Conservation (phyloP, 2,329 filamentous ascomycete species). For the Trichoderma endophyticum region DNA sequence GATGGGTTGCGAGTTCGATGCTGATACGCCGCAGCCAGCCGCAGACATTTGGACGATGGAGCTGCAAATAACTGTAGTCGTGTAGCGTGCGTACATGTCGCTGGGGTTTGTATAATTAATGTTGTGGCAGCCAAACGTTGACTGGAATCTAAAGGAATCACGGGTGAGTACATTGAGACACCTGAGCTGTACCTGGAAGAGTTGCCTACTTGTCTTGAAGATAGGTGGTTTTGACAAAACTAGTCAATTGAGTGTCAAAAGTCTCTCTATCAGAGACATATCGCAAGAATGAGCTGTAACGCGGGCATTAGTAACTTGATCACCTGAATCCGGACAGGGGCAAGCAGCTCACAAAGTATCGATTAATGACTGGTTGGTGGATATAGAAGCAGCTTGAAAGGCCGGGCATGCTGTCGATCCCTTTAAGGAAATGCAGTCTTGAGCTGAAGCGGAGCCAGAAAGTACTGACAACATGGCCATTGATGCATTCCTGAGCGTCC, state of each 20-base stretch:
- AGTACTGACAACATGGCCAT: slow-evolving; percentile 28
- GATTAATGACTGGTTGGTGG: slow-evolving; percentile 56
- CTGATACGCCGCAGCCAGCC: slow-evolving; percentile 61
- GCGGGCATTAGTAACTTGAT: slow-evolving; percentile 20
- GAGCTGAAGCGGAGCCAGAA: slow-evolving; percentile 37
- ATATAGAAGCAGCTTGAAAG: slow-evolving; percentile 69
- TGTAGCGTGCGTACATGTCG: slow-evolving; percentile 87
- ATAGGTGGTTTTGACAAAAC: slow-evolving; percentile 73
- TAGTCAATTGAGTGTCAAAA: slow-evolving; percentile 72
- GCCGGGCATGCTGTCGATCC: slow-evolving; percentile 69
- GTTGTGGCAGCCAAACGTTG: slow-evolving; percentile 73
- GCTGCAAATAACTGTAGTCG: slow-evolving; percentile 89
- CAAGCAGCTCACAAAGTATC: slow-evolving; percentile 54
- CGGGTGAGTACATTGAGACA: background rate
- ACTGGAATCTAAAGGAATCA: slow-evolving; percentile 63
- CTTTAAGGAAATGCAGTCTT: slow-evolving; percentile 62
- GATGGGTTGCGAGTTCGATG: slow-evolving; percentile 65
- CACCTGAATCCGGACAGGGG: slow-evolving; percentile 22
- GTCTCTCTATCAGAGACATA: slow-evolving; percentile 71
- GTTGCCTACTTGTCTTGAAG: slow-evolving; percentile 69
- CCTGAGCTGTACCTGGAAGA: slow-evolving; percentile 30
- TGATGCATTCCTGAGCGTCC: slow-evolving; percentile 24
- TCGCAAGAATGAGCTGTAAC: slow-evolving; percentile 73
- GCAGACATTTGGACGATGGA: slow-evolving; percentile 88
- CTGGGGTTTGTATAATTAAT: slow-evolving; percentile 76